These are phyloP conservation scores for Apodospora peruviana DNA, from an alignment of 495 filamentous ascomycete genomes.

Conservation along the genomic window DNA sequence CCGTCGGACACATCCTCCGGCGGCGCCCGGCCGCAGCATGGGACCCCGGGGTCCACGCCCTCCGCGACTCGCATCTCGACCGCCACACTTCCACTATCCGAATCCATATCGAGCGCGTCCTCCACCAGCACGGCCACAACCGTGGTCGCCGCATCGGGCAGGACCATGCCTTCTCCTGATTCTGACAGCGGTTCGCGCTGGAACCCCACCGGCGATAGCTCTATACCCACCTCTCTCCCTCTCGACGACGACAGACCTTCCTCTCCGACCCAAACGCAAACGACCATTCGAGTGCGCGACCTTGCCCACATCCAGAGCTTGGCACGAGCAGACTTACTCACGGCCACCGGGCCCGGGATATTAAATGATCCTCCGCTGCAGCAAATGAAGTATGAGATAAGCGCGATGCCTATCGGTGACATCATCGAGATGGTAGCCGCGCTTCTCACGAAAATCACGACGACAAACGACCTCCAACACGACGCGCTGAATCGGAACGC, in stretches of 20 bases:
- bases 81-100: conserved; percentile 26
- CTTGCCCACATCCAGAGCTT: conserved; percentile 87
- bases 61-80: conserved; percentile 15
- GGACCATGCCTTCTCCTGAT: conserved; percentile 56
- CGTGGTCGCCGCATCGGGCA: conserved; percentile 18
- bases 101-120: conserved; percentile 42
- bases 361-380: conserved; percentile 44
- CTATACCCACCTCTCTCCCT: conserved; percentile 14
- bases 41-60: conserved; percentile 20
- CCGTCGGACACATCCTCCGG: conserved; percentile 33
- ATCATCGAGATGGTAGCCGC: conserved; percentile 99
- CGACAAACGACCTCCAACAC: conserved; percentile 91
- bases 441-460: conserved; percentile 96
- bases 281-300: conserved; percentile 68
- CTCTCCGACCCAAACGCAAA: conserved; percentile 23
- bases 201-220: conserved; percentile 9
- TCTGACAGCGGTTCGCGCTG: conserved; percentile 35
- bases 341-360: conserved; percentile 38
- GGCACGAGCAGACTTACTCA: conserved; percentile 64
- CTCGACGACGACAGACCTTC: conserved; percentile 5
- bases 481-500: conserved; percentile 53
- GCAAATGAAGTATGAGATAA: conserved; percentile 82
- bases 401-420: conserved; percentile 92
- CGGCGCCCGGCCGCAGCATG: conserved; percentile 32
- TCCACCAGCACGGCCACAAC: conserved; percentile 28